phyloP scores from a whole-genome alignment of 306 rosid genomes.

The Prunus armeniaca region DNA sequence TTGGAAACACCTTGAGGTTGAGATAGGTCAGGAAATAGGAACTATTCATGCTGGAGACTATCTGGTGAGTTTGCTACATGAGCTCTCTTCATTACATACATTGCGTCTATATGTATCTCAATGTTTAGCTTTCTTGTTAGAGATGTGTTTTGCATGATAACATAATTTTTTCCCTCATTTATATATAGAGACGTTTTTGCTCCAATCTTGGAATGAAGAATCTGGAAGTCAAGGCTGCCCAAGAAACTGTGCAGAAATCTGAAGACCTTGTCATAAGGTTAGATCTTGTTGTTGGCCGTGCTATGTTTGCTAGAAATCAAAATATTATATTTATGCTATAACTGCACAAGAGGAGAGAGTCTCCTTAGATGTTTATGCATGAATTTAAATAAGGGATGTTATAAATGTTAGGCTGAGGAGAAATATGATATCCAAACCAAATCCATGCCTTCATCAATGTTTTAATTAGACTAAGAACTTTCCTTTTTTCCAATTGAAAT shows the following conservation, averaged over 20 bases:
- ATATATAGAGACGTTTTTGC: conserved; percentile 17
- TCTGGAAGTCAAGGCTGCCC: conserved; percentile 16
- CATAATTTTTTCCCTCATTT: neutral
- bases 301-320: neutral
- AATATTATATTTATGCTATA: neutral
- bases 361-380: no score
- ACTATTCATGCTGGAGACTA: conserved; percentile 13
- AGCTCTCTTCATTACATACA: neutral
- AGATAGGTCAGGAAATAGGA: conserved; percentile 2
- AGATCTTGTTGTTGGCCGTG: neutral
- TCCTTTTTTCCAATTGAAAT: neutral
- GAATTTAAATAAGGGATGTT: no score
- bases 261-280: conserved; percentile 20
- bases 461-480: neutral
- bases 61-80: neutral
- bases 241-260: conserved; percentile 15
- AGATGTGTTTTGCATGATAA: neutral
- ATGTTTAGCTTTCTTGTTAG: neutral
- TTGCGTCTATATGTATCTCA: neutral
- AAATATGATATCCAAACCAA: no score
- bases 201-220: conserved; percentile 17
- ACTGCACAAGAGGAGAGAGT: no score
- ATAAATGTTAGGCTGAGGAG: no score
- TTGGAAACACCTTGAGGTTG: neutral
- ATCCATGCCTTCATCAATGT: no score